Evolutionary conservation across 257 asterid species (phyloP), one percentile per base, ranked within the genome.

Genomic region (Echium plantagineum): DNA sequence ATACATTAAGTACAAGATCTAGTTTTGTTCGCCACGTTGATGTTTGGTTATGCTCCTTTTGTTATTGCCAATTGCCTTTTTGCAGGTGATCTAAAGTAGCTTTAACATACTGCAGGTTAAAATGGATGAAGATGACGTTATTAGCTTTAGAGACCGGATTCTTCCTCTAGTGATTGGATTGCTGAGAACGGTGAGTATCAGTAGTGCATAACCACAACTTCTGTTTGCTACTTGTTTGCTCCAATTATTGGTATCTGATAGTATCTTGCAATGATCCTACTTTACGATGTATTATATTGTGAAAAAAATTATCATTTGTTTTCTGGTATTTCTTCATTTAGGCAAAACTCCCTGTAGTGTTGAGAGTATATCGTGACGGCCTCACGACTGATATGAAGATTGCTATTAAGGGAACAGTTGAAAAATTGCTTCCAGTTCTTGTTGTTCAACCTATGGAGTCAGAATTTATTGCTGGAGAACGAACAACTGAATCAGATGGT

Each of bases 281-380:
- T 8, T 19, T 42, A 53, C 53, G 49, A 18, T 52, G 19, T 7
- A 10, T 28, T 49, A 0, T 67, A 56, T 10, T 51, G 9, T 35
- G 47, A 35, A 7, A 10, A 35, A 1, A 0, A 63, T 55, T 57
- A 53, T 52, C 60, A 55, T 49, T 58, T 42, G 49, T 78, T 59
- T 62, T 10, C 7, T 62, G 59, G 61, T 56, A 47, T 57, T 66
- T 63, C 62, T 65, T 22, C 66, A 77, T 80, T 71, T 84, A 88
- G 98, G 95, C 96, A 63, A 93, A 85, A 74, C 79, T 93, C 66
- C 98, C 98, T 24, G 83, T 93, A 66, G 96, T 87, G 57, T 80
- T 93, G 89, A 81, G 96, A 84, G 71, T 86, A 73, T 93, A 93
- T 70, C 85, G 94, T 30, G 98, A 93, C 66, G 80, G 94, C 53